Base-by-base conservation (phyloP, 371 early-diverging fungal species). In the Mortierella sp. region DNA sequence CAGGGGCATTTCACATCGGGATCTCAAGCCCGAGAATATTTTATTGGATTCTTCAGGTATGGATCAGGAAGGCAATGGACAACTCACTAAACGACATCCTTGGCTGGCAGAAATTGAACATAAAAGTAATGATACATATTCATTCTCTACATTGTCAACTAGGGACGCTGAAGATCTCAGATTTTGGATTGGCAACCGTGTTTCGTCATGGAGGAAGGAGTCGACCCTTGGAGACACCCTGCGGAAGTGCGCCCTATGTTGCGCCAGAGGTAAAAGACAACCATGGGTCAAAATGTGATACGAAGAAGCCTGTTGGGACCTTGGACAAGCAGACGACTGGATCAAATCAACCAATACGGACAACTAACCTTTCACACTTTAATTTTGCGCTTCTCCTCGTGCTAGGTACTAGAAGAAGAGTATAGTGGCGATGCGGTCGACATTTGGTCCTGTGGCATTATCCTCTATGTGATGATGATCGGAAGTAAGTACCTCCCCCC, bases 391-490 rank as follows among this genome's bases (percentile, higher is more conserved):
- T 3, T 60, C 71, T 50, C 28, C n/a, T 10, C 31, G 19, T 55
- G 60, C 11, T 73, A 92, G 90, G 91, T 95, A 14, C 89, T 89
- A 57, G 75, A 79, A 34, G 84, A 89, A 63, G 82, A 87, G 42
- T 98, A 98, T 79, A 93, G 93, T 21, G 98, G 98, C 11, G 95
- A 96, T 19, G 93, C 95, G 13, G 96, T 97, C 3, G 98, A 98
- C 81, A 92, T 98, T 31, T 98, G 98, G 98, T 95, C 95, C 55
- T 95, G 97, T 74, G 98, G 98, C 3, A 97, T 98, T 13, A 96
- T 98, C 76, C 88, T 98, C 73, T 96, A 94, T 78, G 96, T 96
- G 10, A 95, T 96, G 96, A 92, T 96, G 58, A 93, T 94, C 52
- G 98, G 98, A 70, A 92, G 92, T 88, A 84, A 70, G 84, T 81